phyloP scores from a whole-genome alignment of 257 asterid genomes.

The Penstemon eatonii region DNA sequence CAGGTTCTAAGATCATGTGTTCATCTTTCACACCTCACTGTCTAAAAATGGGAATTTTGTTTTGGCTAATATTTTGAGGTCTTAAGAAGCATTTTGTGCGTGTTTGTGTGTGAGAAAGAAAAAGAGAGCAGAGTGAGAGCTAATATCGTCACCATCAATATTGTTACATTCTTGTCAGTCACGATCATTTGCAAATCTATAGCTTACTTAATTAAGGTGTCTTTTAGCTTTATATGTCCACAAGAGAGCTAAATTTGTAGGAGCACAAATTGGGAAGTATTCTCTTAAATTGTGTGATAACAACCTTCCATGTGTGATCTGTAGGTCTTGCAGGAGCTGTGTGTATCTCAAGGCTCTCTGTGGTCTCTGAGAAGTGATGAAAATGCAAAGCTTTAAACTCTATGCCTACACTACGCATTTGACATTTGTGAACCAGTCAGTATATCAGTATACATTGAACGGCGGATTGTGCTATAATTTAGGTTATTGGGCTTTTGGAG shows the following conservation, averaged over 20 bases:
- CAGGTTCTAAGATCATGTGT: constrained; percentile 9
- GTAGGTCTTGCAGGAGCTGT: constrained; percentile 74
- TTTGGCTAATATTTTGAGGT: background rate
- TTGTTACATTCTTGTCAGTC: too few relatives aligned
- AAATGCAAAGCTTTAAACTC: constrained; percentile 32
- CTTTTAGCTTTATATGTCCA: too few relatives aligned
- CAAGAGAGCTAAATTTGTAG: too few relatives aligned
- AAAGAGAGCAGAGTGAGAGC: background rate
- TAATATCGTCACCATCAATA: background rate
- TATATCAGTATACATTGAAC: too few relatives aligned
- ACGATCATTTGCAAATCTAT: too few relatives aligned
- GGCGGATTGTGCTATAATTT: too few relatives aligned
- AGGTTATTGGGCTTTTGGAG: too few relatives aligned
- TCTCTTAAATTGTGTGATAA: too few relatives aligned
- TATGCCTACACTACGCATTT: too few relatives aligned
- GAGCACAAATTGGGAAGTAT: too few relatives aligned
- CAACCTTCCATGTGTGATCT: constrained; percentile 9
- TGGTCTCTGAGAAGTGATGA: constrained; percentile 71
- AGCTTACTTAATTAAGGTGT: too few relatives aligned
- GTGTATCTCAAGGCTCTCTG: constrained; percentile 53
- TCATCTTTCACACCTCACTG: background rate
- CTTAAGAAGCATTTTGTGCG: background rate
- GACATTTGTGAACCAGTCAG: too few relatives aligned
- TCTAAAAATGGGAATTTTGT: background rate
- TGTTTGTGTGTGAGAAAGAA: background rate